Conservation (phyloP, 2,329 filamentous ascomycete species). For the Arthrobotrys iridis region DNA sequence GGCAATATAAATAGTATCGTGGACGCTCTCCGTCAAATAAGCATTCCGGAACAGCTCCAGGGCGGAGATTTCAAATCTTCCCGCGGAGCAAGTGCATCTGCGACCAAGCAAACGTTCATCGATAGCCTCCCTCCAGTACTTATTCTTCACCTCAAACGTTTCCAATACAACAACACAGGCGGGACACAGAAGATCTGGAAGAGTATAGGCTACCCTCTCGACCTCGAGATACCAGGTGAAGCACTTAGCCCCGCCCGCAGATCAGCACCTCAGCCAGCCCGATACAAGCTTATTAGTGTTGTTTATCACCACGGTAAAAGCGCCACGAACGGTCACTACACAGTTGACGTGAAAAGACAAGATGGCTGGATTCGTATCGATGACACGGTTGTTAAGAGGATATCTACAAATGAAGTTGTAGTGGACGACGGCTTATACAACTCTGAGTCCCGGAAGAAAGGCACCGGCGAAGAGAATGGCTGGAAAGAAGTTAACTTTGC, state of each 20-base stretch:
- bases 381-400: conserved; percentile 86
- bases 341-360: conserved; percentile 93
- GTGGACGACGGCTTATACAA: conserved; percentile 54
- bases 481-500: conserved; percentile 55
- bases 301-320: conserved; percentile 99
- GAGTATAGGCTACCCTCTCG: conserved; percentile 92
- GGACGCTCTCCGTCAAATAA: conserved; percentile 86
- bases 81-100: conserved; percentile 77
- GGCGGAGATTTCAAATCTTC: conserved; percentile 80
- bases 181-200: conserved; percentile 99
- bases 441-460: conserved; percentile 26
- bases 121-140: conserved; percentile 89
- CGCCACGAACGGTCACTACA: conserved; percentile 95
- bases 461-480: conserved; percentile 19
- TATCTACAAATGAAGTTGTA: conserved; percentile 78
- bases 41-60: conserved; percentile 82
- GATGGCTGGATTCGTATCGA: conserved; percentile 98
- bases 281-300: conserved; percentile 85
- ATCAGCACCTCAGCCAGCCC: conserved; percentile 72
- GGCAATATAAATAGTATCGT: conserved; percentile 88
- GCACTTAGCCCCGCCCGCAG: conserved; percentile 81
- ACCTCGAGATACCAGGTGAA: conserved; percentile 91
- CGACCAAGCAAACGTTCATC: conserved; percentile 94
- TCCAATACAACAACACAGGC: conserved; percentile 88
- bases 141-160: conserved; percentile 94